Conservation (phyloP, 345 rosid genomes). For the Citrus trifoliata region DNA sequence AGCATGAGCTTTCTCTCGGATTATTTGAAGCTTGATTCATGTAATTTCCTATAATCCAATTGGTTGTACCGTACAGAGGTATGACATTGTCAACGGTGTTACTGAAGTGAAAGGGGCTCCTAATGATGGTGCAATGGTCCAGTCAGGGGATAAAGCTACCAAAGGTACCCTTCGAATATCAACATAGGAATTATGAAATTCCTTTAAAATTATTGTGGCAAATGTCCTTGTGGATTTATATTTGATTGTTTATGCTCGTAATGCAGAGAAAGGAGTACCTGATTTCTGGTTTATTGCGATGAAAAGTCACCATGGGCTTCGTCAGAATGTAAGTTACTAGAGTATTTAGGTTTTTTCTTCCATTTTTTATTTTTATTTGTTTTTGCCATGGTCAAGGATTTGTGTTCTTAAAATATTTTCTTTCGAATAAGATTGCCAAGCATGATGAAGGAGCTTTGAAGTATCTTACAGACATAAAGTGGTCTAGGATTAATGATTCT, state of each 20-base stretch:
- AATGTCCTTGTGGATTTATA: slow-evolving; percentile 1
- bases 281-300: slow-evolving; percentile 89
- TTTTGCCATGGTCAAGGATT: not conserved
- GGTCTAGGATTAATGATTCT: slow-evolving; percentile 75
- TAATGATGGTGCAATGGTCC: slow-evolving; percentile 42
- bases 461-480: slow-evolving; percentile 83
- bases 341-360: not conserved
- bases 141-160: slow-evolving; percentile 48
- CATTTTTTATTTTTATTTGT: not conserved
- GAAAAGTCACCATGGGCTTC: slow-evolving; percentile 84
- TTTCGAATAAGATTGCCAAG: slow-evolving; percentile 54
- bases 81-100: slow-evolving; percentile 78
- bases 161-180: slow-evolving; percentile 47
- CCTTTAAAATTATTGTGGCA: not conserved
- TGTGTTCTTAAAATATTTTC: not conserved
- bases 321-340: slow-evolving; percentile 60
- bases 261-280: slow-evolving; percentile 92
- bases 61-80: slow-evolving; percentile 41
- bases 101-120: slow-evolving; percentile 42
- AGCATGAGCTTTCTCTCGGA: too few relatives aligned
- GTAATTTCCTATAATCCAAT: not conserved
- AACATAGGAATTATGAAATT: not conserved
- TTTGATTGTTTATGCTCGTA: not conserved
- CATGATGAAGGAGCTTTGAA: slow-evolving; percentile 90
- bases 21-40: not conserved